Percentiles rank a stretch among this genome's conserved stretches.
Evolutionary conservation across 331 rosid species (phyloP).

Genomic region (Acacia concinna): DNA sequence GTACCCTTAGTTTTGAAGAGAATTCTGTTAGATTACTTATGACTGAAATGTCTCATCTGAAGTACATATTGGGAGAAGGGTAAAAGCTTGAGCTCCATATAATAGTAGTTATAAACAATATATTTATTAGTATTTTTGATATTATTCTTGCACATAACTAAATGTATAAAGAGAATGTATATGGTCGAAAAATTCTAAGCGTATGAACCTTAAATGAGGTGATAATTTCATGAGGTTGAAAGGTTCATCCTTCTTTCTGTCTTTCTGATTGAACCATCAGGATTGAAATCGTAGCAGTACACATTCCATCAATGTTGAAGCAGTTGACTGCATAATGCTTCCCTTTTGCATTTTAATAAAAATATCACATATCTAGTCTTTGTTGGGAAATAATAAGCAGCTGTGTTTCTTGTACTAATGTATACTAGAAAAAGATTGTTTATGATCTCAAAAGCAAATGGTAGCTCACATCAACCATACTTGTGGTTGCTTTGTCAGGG

Average conservation of each 20-base stretch:
- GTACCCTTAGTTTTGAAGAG: conserved; percentile 38
- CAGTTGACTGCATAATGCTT: background rate
- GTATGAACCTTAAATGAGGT: conserved; percentile 14
- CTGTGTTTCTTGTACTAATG: conserved; percentile 5
- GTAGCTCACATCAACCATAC: conserved; percentile 9
- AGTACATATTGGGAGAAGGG: conserved; percentile 82
- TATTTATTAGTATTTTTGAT: conserved; percentile 14
- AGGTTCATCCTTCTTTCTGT: background rate
- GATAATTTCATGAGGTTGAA: conserved; percentile 9
- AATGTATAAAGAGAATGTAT: background rate
- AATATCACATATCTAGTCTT: background rate
- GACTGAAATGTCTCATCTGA: conserved; percentile 61
- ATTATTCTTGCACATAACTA: background rate
- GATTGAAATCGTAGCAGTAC: conserved; percentile 14
- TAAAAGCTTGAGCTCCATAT: conserved; percentile 36
- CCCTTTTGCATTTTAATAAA: background rate
- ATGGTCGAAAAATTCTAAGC: background rate
- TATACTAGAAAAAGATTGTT: background rate
- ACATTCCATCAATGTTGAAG: background rate
- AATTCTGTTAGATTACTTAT: conserved; percentile 51
- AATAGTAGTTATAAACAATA: background rate
- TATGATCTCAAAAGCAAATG: background rate
- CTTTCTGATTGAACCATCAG: background rate
- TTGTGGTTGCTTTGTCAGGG: conserved; percentile 45
- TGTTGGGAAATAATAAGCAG: background rate